Base-by-base conservation (phyloP, 2,329 filamentous ascomycete species). In the Cladobotryum mycophilum region DNA sequence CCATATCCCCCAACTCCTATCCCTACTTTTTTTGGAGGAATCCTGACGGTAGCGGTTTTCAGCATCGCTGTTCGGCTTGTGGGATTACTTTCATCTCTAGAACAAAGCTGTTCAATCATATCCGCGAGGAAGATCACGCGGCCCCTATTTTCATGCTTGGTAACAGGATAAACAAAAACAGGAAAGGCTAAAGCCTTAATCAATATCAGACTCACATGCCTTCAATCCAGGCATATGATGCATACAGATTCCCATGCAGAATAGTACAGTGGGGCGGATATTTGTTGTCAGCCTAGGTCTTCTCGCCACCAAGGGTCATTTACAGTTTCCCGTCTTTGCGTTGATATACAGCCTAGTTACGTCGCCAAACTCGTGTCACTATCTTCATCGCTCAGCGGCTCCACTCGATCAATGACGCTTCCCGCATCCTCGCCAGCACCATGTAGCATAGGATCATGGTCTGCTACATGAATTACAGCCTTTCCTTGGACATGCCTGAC, bases 321-420 rank as follows among this genome's bases (percentile, higher is more conserved):
- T 5, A 33, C 13, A 14, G 25, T 11, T 33, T 30, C 13, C 25
- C 41, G 13, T 44, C 41, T 25, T 33, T 25, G 12, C 7, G 20
- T 33, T 37, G 36, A 37, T n/a, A 36, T 13, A 30, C 25, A 8
- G 25, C 25, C 25, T 30, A 18, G 34, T 53, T 60, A 63, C 47
- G 37, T 47, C 38, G 61, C 60, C 52, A 68, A 58, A 40, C 69
- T 58, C 22, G 70, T 73, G 56, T 76, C 74, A 13, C 64, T 65
- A 46, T 76, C 71, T 42, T 79, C 76, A 43, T 84, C 81, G 63
- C 95, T 93, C 62, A 96, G 78, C 3, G 82, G 85, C 66, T 96
- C 88, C 3, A 99, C 92, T 62, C 96, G 90, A 57, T 96, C 89
- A 49, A 97, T 81, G 0, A 89, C 89, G 35, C 80, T 83, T 34